Evolutionary conservation across 2,329 filamentous ascomycete genomes (phyloP).

Genomic region (Grosmannia serpens): DNA sequence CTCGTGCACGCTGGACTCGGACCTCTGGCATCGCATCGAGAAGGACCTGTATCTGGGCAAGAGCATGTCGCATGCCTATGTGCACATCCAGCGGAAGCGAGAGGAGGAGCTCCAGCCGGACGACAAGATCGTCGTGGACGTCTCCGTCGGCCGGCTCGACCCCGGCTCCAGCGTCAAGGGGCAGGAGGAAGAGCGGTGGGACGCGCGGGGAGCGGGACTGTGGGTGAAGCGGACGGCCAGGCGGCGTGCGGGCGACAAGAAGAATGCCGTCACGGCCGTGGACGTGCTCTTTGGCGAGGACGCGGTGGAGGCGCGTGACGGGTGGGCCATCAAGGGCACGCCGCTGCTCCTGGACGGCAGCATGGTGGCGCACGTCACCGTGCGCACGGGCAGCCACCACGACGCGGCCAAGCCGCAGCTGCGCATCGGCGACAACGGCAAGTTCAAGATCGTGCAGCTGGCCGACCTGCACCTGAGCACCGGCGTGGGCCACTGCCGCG

Average conservation of each 20-base stretch:
- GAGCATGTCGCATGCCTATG: constrained; percentile 66
- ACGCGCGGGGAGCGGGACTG: constrained; percentile 61
- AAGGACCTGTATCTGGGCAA: constrained; percentile 78
- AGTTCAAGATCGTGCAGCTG: constrained; percentile 94
- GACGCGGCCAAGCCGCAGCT: constrained; percentile 59
- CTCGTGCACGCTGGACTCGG: constrained; percentile 61
- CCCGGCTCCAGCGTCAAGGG: constrained; percentile 47
- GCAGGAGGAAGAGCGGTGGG: constrained; percentile 55
- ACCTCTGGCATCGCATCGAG: constrained; percentile 69
- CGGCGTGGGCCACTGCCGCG: constrained; percentile 72
- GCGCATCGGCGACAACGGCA: constrained; percentile 75
- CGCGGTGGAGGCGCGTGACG: constrained; percentile 76
- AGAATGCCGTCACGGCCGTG: constrained; percentile 63
- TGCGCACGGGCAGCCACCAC: constrained; percentile 59
- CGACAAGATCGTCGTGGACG: constrained; percentile 70
- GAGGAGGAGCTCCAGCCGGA: constrained; percentile 68
- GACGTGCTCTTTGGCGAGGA: constrained; percentile 86
- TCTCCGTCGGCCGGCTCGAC: constrained; percentile 62
- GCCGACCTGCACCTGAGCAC: constrained; percentile 93
- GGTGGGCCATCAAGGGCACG: constrained; percentile 70
- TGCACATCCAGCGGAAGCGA: constrained; percentile 73
- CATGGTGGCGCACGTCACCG: constrained; percentile 61
- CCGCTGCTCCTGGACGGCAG: constrained; percentile 59
- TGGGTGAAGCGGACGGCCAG: constrained; percentile 72
- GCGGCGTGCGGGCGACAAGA: constrained; percentile 62